A percentile compares a stretch with the other conserved stretches of the same genome.
Evolutionary conservation across 2,329 filamentous ascomycete species (phyloP).

Genomic region (Elsinoe necatrix): DNA sequence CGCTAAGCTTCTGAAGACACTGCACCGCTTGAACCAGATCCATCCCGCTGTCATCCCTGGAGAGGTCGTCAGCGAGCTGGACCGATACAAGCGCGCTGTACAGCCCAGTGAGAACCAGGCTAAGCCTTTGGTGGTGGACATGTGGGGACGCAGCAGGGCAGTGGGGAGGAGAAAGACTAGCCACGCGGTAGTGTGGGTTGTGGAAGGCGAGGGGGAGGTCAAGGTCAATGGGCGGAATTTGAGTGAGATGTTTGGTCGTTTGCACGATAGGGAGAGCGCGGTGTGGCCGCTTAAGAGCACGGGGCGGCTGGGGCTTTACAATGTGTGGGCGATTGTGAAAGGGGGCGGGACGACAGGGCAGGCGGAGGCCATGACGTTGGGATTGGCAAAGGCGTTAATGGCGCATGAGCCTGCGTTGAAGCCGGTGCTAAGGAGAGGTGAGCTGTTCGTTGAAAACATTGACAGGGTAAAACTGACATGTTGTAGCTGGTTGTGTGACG

Average conservation of each 20-base stretch:
- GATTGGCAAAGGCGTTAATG: constrained; percentile 76
- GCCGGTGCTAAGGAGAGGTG: constrained; percentile 78
- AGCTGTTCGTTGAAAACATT: constrained; percentile 31
- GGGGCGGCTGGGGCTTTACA: constrained; percentile 86
- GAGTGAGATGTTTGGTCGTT: constrained; percentile 68
- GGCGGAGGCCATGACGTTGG: constrained; percentile 87
- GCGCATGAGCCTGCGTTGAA: constrained; percentile 91
- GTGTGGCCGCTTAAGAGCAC: constrained; percentile 84
- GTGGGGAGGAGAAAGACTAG: constrained; percentile 83
- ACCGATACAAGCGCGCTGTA: constrained; percentile 64
- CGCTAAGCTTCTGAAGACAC: constrained; percentile 62
- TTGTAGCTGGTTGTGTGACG: constrained; percentile 81
- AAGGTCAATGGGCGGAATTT: constrained; percentile 85
- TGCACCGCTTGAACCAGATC: constrained; percentile 77
- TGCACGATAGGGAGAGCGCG: constrained; percentile 91
- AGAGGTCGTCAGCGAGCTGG: constrained; percentile 57
- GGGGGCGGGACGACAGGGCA: constrained; percentile 93
- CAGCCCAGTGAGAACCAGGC: constrained; percentile 59
- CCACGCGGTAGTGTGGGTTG: constrained; percentile 73
- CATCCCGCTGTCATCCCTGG: constrained; percentile 66
- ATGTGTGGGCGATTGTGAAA: constrained; percentile 75
- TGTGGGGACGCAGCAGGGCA: constrained; percentile 67
- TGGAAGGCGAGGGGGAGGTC: constrained; percentile 87
- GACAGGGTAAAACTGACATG: constrained; percentile 18
- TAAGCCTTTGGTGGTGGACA: constrained; percentile 60